Percentiles rank a stretch among this genome's conserved stretches.
These are phyloP conservation scores for Pseudevernia furfuracea DNA, from an alignment of 495 filamentous ascomycete genomes.

Conservation along the genomic window DNA sequence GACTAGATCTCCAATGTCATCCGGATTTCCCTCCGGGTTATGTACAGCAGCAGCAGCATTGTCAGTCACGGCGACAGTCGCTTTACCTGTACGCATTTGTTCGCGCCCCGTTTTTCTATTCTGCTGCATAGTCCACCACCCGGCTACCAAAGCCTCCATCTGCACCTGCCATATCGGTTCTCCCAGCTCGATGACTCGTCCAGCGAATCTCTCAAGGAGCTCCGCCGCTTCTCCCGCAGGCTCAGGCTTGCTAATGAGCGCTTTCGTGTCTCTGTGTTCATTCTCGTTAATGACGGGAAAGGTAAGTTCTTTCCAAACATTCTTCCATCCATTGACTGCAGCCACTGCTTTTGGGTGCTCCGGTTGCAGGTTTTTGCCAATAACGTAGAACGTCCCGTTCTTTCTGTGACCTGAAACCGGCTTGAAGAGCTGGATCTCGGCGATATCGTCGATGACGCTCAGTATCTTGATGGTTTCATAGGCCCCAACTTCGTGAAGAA, in stretches of 20 bases:
- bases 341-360: conserved; percentile 28
- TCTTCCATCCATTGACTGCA: conserved; percentile 39
- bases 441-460: too few relatives aligned
- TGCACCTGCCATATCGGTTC: background rate
- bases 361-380: conserved; percentile 31
- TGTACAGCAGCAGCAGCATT: background rate
- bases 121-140: background rate
- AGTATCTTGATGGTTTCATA: too few relatives aligned
- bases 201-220: background rate
- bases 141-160: background rate
- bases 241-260: background rate
- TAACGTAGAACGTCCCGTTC: too few relatives aligned
- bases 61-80: background rate
- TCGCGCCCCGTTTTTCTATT: background rate
- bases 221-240: background rate
- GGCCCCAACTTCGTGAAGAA: too few relatives aligned
- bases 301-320: conserved; percentile 40
- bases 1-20: background rate
- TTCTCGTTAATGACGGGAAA: conserved; percentile 32
- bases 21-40: background rate
- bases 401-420: too few relatives aligned
- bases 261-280: conserved; percentile 5
- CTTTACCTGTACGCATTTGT: background rate
- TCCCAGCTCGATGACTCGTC: background rate
- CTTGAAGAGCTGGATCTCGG: too few relatives aligned